These are phyloP conservation scores for Angophora floribunda DNA, from an alignment of 345 rosid species.

Conservation along the genomic window DNA sequence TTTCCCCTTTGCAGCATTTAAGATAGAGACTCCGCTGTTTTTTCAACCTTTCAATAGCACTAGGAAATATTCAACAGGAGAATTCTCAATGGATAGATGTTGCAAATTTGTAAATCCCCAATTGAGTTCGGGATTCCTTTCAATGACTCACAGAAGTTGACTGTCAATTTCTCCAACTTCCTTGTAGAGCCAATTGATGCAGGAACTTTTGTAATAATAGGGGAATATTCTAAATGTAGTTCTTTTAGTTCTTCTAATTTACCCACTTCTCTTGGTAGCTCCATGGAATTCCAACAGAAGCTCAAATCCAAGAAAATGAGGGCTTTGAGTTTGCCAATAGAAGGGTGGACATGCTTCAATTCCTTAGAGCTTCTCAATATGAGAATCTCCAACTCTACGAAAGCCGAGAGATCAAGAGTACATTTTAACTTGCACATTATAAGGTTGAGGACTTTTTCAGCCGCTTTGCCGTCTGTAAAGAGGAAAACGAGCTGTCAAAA, in stretches of 20 bases:
- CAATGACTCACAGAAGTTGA: fast-evolving
- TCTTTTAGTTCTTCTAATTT: not conserved
- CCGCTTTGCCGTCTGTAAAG: not conserved
- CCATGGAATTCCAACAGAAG: fast-evolving
- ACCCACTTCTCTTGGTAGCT: not conserved
- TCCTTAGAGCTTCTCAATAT: fast-evolving
- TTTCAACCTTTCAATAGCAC: not conserved
- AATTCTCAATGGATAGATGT: fast-evolving
- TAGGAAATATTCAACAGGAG: fast-evolving
- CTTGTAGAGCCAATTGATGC: fast-evolving
- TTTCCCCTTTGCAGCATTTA: not conserved
- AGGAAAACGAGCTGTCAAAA: not conserved
- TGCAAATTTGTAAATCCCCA: not conserved
- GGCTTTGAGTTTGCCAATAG: not conserved
- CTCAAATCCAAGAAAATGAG: no score
- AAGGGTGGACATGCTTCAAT: not conserved
- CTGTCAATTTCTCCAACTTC: not conserved
- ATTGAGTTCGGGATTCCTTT: not conserved
- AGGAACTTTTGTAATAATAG: not conserved
- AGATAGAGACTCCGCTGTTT: not conserved
- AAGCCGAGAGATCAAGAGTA: not conserved
- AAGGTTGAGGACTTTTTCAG: not conserved
- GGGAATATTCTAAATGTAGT: fast-evolving
- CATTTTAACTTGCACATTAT: fast-evolving
- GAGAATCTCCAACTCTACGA: not conserved